Base-by-base conservation (phyloP, 768 basidiomycete species). In the Dendrothele bispora region DNA sequence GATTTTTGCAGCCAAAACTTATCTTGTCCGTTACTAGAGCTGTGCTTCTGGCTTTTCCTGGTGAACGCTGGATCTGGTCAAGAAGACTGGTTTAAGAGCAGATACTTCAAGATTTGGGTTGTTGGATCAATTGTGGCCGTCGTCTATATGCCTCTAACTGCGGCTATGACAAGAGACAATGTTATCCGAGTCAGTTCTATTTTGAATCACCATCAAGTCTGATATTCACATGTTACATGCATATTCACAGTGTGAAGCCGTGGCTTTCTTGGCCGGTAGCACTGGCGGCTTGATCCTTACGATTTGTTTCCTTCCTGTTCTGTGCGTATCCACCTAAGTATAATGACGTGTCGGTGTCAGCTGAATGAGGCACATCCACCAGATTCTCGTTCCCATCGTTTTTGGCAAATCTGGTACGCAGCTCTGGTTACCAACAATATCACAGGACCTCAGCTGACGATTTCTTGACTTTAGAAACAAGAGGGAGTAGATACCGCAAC, bases 41-140 rank as follows among this genome's bases (percentile, higher is more conserved):
- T 92, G 1, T 92, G 88, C 57, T 93, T 93, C 62, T 92, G 91
- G 90, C 67, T 91, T 11, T 93, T 89, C 69, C 78, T 93, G 29
- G 71, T 91, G 40, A 86, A 86, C 48, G 71, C 85, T 2, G 71
- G 77, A 17, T 72, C 82, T 1, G 63, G 65, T 1, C 79, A 85
- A 52, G 83, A 79, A 57, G 77, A 88, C 56, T 93, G 90, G 90
- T 91, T 92, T 69, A 67, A 71, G 15, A 88, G 80, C 57, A 51
- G 69, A 17, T 89, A 90, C 56, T 92, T 90, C 73, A 87, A 78
- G 62, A 69, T 70, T 3, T 92, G 90, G 91, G 65, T 77, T 14
- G 52, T 75, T 21, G 89, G 90, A 10, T 88, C 89, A 7, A 37
- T 67, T 14, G 30, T 79, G 10, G 84, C 86, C 1, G 47, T 88